Evolutionary conservation across 768 basidiomycete species (phyloP).

Genomic region (Termitomyces sp.): DNA sequence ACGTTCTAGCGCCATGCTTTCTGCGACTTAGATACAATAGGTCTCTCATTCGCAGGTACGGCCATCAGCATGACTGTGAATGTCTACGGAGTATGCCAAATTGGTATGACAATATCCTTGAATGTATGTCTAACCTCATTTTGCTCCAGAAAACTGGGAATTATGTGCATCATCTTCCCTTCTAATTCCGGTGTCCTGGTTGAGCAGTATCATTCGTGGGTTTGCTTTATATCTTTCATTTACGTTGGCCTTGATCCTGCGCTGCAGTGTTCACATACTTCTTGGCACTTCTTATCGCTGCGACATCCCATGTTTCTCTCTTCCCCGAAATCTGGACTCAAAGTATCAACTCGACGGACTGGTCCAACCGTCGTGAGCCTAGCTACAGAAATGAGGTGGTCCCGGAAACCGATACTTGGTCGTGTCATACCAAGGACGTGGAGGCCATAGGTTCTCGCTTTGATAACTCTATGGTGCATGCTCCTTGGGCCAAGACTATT

Average conservation of each 20-base stretch:
- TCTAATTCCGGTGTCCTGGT: conserved; percentile 44
- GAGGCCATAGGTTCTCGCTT: conserved; percentile 7
- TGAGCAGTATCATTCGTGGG: conserved; percentile 43
- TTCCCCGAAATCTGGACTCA: conserved; percentile 49
- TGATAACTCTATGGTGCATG: conserved; percentile 24
- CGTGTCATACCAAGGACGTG: conserved; percentile 19
- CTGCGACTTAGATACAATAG: neutral
- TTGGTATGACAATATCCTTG: conserved; percentile 24
- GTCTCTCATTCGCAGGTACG: conserved; percentile 30
- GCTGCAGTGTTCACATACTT: conserved; percentile 48
- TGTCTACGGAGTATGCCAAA: conserved; percentile 28
- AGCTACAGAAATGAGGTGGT: neutral
- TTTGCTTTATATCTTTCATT: neutral
- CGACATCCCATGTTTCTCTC: conserved; percentile 37
- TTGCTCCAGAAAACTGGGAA: conserved; percentile 30
- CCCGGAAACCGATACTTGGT: conserved; percentile 6
- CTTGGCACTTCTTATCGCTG: conserved; percentile 42
- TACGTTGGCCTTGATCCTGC: neutral
- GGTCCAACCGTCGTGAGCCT: conserved; percentile 38
- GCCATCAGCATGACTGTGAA: conserved; percentile 43
- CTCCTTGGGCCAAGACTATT: conserved; percentile 46
- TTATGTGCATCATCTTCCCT: conserved; percentile 45
- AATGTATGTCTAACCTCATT: conserved; percentile 1
- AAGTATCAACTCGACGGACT: conserved; percentile 47
- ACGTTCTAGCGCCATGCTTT: conserved; percentile 12